Conservation (phyloP, 2,329 filamentous ascomycete genomes). For the Pseudogymnoascus sp. region DNA sequence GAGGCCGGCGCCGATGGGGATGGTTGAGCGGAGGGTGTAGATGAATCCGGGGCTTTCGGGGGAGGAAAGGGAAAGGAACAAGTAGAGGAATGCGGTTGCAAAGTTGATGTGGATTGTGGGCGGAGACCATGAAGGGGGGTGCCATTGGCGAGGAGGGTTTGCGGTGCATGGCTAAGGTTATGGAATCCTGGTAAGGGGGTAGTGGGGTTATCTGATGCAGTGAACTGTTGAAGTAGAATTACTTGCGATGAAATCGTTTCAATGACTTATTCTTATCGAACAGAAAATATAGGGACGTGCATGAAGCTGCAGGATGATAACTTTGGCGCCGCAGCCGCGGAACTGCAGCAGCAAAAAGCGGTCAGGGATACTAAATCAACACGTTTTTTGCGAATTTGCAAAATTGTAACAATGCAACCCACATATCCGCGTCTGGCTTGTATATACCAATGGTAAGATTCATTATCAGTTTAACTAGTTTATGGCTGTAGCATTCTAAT, state of each 20-base stretch:
- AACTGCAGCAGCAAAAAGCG: background rate
- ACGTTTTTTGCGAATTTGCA: too few species aligned
- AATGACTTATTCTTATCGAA: background rate
- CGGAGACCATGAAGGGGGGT: conserved; percentile 93
- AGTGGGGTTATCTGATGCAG: too few species aligned
- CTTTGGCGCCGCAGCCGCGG: background rate
- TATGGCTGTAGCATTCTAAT: background rate
- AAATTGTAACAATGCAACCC: too few species aligned
- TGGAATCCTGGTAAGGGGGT: background rate
- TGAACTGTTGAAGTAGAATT: background rate
- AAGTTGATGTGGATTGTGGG: conserved; percentile 82
- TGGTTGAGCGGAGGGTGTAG: conserved; percentile 87
- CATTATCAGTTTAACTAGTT: too few species aligned
- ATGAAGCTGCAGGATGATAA: background rate
- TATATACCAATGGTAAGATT: too few species aligned
- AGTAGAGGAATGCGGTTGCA: conserved; percentile 80
- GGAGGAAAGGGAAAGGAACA: conserved; percentile 80
- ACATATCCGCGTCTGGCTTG: too few species aligned
- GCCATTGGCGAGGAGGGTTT: conserved; percentile 60
- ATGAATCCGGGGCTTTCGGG: conserved; percentile 68
- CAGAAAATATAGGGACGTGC: background rate
- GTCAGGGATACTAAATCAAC: too few species aligned
- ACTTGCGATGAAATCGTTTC: background rate
- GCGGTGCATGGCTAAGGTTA: conserved; percentile 27
- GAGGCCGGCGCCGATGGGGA: conserved; percentile 87